Evolutionary conservation across 2,329 filamentous ascomycete genomes (phyloP), one percentile per base, ranked within the genome.

Genomic region (Colletotrichum sp.): DNA sequence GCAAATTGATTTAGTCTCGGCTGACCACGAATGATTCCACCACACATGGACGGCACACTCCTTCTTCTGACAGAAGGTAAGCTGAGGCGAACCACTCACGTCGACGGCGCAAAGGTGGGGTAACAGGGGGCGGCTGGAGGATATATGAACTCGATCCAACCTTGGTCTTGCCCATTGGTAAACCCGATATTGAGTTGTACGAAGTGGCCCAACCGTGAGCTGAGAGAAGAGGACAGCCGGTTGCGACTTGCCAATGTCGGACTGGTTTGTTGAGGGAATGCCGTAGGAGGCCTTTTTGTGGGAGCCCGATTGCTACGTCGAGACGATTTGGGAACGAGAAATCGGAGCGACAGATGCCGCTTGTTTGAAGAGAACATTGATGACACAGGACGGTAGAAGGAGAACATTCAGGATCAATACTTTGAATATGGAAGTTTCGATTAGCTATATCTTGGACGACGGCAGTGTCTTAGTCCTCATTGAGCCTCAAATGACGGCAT

Each of bases 61-160:
- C 9, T 52, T 52, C 34, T n/a, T 32, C 61, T 30, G 36, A 48
- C 55, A 28, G 21, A 18, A 30, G 32, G 67, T 61, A 61, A 70
- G 55, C 30, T 5, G 16, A 64, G 52, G 14, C 38, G 16, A 18
- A 56, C 65, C 72, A 74, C 48, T 71, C 48, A 38, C 3, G 55
- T 61, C 28, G 18, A 24, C 28, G 12, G 16, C 38, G 61, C 14
- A 10, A 21, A 62, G 36, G 61, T 66, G 68, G 68, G 61, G 68
- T 74, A 71, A 38, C 24, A 32, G 72, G 61, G 24, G 68, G 48
- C 65, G 32, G 21, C 52, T 28, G 12, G 30, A 18, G 52, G 12
- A 66, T 66, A 66, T 55, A 71, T 61, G 72, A 66, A 32, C 14
- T 66, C 58, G 72, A 74, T 71, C 52, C 72, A 55, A 74, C 68